Evolutionary conservation across 164 flowering plant genomes (phyloP), one percentile per base, ranked within the genome.

Genomic region (Umbellularia californica): DNA sequence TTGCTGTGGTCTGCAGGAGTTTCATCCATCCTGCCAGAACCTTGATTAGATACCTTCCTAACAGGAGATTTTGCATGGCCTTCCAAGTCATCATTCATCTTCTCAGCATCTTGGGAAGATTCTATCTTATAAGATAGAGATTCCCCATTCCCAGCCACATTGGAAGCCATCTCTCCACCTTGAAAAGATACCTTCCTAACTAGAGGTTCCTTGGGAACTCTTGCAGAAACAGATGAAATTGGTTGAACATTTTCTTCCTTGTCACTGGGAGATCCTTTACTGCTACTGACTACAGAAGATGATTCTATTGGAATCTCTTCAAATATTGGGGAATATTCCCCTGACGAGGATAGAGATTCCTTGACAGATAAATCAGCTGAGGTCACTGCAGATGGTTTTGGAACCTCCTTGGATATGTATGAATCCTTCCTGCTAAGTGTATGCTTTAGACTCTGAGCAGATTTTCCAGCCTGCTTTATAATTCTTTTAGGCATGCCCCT

Each of bases 401-500:
- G 12, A 13, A 13, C 70, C 22, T 58, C 76, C 41, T 58, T 69
- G 67, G 69, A 20, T 64, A 50, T 69, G 19, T 47, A 3, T 11
- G 41, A 60, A 3, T 13, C 60, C 70, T 58, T 76, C 74, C 23
- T 67, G 47, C 66, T 66, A 20, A 68, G 67, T 6, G 24, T 55
- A 72, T 72, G 75, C 69, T 78, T 70, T 15, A 75, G 13, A 23
- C 74, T 88, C 23, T 77, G 89, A 74, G 47, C 47, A 41, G 47
- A 41, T 41, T 41, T 41, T 6, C 47, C 47, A 41, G 90, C 90
- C 17, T 85, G 84, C 76, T 77, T 80, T 47, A 80, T 25, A 50
- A 90, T 55, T 74, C 84, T 80, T 78, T 85, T 89, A 7, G 89
- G 93, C 83, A 75, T 80, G 23, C 62, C 89, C 76, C 83, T 90